phyloP scores from a whole-genome alignment of 208 protist species.

The Herpetomonas muscarum region DNA sequence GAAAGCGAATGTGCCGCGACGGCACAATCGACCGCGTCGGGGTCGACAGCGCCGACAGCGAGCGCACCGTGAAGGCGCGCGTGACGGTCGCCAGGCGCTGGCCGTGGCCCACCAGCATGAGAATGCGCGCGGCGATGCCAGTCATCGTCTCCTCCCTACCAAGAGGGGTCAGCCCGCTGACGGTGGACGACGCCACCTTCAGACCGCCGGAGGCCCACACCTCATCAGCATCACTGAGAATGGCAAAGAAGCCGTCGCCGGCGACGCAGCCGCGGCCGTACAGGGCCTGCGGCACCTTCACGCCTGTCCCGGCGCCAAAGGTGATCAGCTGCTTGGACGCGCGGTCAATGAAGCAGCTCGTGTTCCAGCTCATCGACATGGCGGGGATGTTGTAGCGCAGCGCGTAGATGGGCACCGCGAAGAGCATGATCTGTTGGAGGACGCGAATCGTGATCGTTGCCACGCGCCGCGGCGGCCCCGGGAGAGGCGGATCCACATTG shows the following conservation, averaged over 20 bases:
- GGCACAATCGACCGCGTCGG: slow-evolving; percentile 74
- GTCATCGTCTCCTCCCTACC: slow-evolving; percentile 62
- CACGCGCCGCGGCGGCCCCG: slow-evolving; percentile 26
- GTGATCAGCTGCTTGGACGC: slow-evolving; percentile 69
- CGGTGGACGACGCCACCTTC: slow-evolving; percentile 43
- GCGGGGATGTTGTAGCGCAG: slow-evolving; percentile 83
- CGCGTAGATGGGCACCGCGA: slow-evolving; percentile 70
- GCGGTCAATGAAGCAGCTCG: slow-evolving; percentile 79
- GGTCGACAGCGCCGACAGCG: slow-evolving; percentile 71
- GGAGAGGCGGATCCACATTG: not conserved
- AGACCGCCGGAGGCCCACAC: slow-evolving; percentile 80
- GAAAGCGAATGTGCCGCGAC: slow-evolving; percentile 59
- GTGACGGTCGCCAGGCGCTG: slow-evolving; percentile 68
- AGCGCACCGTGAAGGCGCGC: slow-evolving; percentile 68
- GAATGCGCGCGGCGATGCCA: slow-evolving; percentile 52
- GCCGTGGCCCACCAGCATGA: slow-evolving; percentile 74
- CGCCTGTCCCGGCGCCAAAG: slow-evolving; percentile 67
- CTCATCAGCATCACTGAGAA: slow-evolving; percentile 83
- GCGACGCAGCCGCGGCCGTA: slow-evolving; percentile 74
- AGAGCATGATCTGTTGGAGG: slow-evolving; percentile 86
- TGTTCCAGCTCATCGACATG: slow-evolving; percentile 87
- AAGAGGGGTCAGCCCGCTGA: slow-evolving; percentile 37
- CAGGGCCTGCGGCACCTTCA: slow-evolving; percentile 75
- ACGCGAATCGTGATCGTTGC: slow-evolving; percentile 51
- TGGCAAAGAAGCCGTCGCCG: slow-evolving; percentile 77